Evolutionary conservation across 2,329 filamentous ascomycete species (phyloP).

Genomic region (Didymella lethalis): DNA sequence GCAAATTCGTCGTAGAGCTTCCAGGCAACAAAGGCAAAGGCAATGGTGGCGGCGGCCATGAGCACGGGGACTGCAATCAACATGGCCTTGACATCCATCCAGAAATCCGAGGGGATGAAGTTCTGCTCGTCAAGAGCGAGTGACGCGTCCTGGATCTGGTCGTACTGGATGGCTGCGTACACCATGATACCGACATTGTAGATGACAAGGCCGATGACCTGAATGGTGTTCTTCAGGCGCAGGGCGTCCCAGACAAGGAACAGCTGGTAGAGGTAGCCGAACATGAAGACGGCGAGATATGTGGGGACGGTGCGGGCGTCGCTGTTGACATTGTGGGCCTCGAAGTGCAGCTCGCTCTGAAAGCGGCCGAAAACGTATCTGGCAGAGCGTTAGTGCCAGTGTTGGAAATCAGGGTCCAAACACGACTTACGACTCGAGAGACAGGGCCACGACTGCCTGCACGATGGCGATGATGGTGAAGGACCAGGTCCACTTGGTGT

Average conservation of each 20-base stretch:
- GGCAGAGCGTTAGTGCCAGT: not conserved
- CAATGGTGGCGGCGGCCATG: constrained; percentile 75
- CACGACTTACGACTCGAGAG: constrained; percentile 76
- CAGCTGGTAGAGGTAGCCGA: constrained; percentile 92
- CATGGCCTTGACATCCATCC: constrained; percentile 74
- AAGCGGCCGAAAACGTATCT: constrained; percentile 80
- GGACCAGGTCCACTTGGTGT: constrained; percentile 84
- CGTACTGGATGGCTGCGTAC: constrained; percentile 91
- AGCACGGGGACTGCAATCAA: constrained; percentile 86
- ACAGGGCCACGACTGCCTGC: constrained; percentile 82
- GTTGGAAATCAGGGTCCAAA: not conserved
- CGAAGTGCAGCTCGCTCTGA: constrained; percentile 65
- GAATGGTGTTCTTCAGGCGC: constrained; percentile 96
- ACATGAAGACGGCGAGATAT: constrained; percentile 95
- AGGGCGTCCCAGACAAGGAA: constrained; percentile 92
- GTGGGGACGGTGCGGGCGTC: constrained; percentile 79
- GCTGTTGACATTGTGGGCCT: constrained; percentile 50
- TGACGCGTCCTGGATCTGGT: constrained; percentile 84
- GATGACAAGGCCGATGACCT: constrained; percentile 92
- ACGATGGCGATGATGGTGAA: constrained; percentile 78
- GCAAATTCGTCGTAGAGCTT: constrained; percentile 98
- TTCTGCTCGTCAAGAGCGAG: constrained; percentile 56
- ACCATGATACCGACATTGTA: constrained; percentile 92
- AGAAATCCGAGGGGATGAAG: constrained; percentile 65
- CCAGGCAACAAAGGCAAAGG: constrained; percentile 82